phyloP scores from a whole-genome alignment of 2,329 filamentous ascomycete species.

The Ophiostoma tasmaniense region DNA sequence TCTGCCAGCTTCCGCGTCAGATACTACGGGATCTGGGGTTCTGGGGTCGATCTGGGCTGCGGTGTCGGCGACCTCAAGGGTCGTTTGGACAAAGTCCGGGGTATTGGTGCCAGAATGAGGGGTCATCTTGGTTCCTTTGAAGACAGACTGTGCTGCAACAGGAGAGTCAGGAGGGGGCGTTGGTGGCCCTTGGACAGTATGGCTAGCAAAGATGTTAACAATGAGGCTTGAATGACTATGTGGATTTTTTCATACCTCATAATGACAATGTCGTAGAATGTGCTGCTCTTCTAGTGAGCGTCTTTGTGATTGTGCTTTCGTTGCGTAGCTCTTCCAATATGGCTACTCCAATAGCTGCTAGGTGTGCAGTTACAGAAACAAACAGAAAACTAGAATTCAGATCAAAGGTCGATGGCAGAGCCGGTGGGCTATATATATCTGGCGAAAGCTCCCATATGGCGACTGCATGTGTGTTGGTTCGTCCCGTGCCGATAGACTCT shows the following conservation, averaged over 20 bases:
- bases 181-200: conserved; percentile 13
- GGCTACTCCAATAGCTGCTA: background rate
- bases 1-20: conserved; percentile 25
- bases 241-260: background rate
- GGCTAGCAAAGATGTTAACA: background rate
- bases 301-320: background rate
- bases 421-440: background rate
- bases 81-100: conserved; percentile 24
- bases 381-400: background rate
- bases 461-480: background rate
- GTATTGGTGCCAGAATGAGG: conserved; percentile 24
- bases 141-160: background rate
- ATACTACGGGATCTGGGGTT: conserved; percentile 27
- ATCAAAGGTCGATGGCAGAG: background rate
- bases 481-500: background rate
- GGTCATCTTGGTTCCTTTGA: background rate
- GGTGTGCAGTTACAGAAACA: background rate
- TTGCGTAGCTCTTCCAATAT: background rate
- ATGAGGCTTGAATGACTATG: background rate
- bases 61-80: conserved; percentile 31
- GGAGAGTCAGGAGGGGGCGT: conserved; percentile 21
- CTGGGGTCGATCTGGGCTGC: conserved; percentile 27
- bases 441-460: background rate
- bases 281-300: background rate
- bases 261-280: background rate